phyloP scores from a whole-genome alignment of 305 asterid genomes.

The Euphrasia arctica region DNA sequence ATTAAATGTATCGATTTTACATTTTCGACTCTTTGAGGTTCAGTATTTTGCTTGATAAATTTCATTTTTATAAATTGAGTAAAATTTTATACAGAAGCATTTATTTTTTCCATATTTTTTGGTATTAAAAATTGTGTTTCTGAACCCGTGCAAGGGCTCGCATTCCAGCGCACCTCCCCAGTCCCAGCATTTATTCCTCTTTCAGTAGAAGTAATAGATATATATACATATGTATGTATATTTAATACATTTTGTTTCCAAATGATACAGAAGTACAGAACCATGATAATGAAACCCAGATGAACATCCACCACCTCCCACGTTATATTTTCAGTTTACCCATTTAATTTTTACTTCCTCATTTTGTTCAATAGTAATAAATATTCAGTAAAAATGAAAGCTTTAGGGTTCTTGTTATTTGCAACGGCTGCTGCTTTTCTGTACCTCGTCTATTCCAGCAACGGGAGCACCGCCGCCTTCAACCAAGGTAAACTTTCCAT shows the following conservation, averaged over 20 bases:
- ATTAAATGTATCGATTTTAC: too few species aligned
- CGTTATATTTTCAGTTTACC: too few species aligned
- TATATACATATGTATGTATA: background rate
- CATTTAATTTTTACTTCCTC: too few species aligned
- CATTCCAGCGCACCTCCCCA: conserved; percentile 22
- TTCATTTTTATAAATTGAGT: too few species aligned
- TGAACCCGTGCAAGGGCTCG: conserved; percentile 25
- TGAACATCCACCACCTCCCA: background rate
- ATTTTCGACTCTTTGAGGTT: too few species aligned
- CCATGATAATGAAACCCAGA: too few species aligned
- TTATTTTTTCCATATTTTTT: too few species aligned
- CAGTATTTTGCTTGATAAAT: too few species aligned
- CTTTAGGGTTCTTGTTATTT: conserved; percentile 44
- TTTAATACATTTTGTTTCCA: conserved; percentile 12
- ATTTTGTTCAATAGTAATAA: too few species aligned
- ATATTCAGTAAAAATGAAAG: conserved; percentile 40
- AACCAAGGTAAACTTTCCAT: conserved; percentile 28
- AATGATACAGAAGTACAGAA: background rate
- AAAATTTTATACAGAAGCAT: too few species aligned
- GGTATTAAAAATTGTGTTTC: too few species aligned
- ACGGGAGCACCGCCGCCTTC: conserved; percentile 34
- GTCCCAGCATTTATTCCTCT: conserved; percentile 16
- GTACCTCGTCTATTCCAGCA: conserved; percentile 34
- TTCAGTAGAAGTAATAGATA: background rate
- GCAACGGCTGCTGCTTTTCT: conserved; percentile 31